Percentiles rank a stretch among this genome's conserved stretches.
phyloP scores from a whole-genome alignment of 1,284 basidiomycete species.

The Tranzscheliella williamsii region DNA sequence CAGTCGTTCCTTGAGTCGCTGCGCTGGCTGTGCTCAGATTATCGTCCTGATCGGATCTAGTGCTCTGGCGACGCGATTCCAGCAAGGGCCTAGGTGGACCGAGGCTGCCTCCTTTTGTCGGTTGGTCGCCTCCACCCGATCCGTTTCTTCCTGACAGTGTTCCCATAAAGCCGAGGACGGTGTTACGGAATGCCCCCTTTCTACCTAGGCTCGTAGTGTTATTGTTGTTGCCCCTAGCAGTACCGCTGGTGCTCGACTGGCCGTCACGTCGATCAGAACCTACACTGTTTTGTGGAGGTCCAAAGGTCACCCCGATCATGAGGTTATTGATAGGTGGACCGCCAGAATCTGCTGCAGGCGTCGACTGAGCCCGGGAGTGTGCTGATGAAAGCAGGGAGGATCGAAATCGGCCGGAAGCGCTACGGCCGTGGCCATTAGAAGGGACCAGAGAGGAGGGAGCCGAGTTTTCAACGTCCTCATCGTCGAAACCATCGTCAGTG shows the following conservation, averaged over 20 bases:
- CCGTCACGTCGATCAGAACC: neutral
- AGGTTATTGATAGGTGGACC: neutral
- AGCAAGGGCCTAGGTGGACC: slow-evolving; percentile 1
- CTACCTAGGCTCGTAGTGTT: slow-evolving; percentile 9
- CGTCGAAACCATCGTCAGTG: slow-evolving; percentile 6
- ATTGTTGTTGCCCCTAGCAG: neutral
- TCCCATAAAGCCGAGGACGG: slow-evolving; percentile 34
- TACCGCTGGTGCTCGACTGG: neutral
- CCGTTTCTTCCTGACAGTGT: slow-evolving; percentile 8
- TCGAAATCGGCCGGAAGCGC: slow-evolving; percentile 7
- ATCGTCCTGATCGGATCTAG: slow-evolving; percentile 30
- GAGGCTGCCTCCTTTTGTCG: neutral
- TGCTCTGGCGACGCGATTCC: slow-evolving; percentile 14
- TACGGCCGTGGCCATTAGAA: slow-evolving; percentile 1
- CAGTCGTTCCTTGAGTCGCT: slow-evolving; percentile 36
- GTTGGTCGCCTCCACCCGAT: neutral
- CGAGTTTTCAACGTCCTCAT: slow-evolving; percentile 23
- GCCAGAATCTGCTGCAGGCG: slow-evolving; percentile 5
- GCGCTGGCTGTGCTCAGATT: slow-evolving; percentile 24
- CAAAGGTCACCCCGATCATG: neutral
- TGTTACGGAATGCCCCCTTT: slow-evolving; percentile 32
- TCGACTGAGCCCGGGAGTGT: slow-evolving; percentile 16
- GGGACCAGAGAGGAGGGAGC: slow-evolving; percentile 3
- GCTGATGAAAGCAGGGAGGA: slow-evolving; percentile 8
- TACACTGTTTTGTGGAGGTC: neutral